Conservation (phyloP, 2,329 filamentous ascomycete genomes). For the Apiospora rasikravindrae region DNA sequence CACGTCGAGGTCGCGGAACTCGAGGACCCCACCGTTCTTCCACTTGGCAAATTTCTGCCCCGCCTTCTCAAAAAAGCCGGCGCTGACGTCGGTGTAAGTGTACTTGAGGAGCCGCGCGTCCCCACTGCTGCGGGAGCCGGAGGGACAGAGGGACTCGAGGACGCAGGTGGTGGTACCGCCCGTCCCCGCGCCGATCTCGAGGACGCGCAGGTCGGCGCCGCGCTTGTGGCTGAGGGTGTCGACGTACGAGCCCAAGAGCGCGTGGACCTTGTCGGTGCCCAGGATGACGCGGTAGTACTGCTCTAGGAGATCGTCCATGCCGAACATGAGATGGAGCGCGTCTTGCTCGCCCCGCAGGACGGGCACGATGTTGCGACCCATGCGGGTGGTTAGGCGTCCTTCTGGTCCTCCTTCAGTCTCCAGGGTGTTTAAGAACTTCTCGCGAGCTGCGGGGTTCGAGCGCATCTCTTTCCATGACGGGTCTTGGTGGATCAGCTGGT, state of each 20-base stretch:
- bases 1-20: constrained; percentile 38
- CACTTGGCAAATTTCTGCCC: constrained; percentile 37
- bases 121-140: constrained; percentile 20
- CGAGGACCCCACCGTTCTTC: constrained; percentile 33
- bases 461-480: constrained; percentile 1
- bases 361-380: constrained; percentile 18
- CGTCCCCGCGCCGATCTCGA: constrained; percentile 49
- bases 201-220: constrained; percentile 38
- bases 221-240: constrained; percentile 36
- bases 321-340: constrained; percentile 19
- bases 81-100: constrained; percentile 51
- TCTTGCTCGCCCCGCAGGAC: neutral
- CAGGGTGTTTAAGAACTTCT: neutral
- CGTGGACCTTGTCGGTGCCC: constrained; percentile 20
- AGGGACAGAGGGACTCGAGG: constrained; percentile 39
- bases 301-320: constrained; percentile 16
- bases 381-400: neutral
- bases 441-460: neutral
- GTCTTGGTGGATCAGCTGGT: neutral
- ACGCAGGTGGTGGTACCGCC: constrained; percentile 47
- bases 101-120: constrained; percentile 43
- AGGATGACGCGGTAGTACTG: constrained; percentile 20
- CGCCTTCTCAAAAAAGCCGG: constrained; percentile 43
- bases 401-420: neutral
- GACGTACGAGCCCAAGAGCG: constrained; percentile 36